Conservation (phyloP, 768 basidiomycete species). For the Inosperma sp. region DNA sequence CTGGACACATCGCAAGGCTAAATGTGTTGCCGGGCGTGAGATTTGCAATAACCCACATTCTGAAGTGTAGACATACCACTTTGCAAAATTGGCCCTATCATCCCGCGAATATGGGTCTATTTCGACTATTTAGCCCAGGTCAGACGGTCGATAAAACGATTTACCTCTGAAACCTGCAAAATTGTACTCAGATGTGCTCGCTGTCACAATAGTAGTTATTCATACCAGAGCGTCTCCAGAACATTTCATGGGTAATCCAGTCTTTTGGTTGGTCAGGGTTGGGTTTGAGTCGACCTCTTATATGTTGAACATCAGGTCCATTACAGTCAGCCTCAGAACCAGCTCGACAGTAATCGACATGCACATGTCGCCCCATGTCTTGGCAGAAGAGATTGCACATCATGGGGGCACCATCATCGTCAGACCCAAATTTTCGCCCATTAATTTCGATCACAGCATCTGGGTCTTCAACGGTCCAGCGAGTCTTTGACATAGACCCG, state of each 20-base stretch:
- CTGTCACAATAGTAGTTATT: not conserved
- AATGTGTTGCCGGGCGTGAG: not conserved
- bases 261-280: conserved; percentile 47
- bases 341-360: conserved; percentile 52
- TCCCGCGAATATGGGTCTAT: conserved; percentile 56
- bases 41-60: not conserved
- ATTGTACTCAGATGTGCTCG: not conserved
- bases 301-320: conserved; percentile 44
- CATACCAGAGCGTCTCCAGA: conserved; percentile 54
- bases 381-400: conserved; percentile 56
- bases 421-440: conserved; percentile 49
- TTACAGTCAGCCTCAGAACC: conserved; percentile 33
- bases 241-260: conserved; percentile 47
- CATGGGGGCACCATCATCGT: conserved; percentile 58
- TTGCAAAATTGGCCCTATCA: conserved; percentile 47
- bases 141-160: not conserved
- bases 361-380: conserved; percentile 51
- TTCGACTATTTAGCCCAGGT: not conserved
- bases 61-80: conserved; percentile 39
- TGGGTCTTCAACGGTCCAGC: conserved; percentile 52
- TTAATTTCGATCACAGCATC: conserved; percentile 49
- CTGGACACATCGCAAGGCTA: conserved; percentile 49
- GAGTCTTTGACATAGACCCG: conserved; percentile 55
- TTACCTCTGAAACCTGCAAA: conserved; percentile 49
- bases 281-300: conserved; percentile 38